Evolutionary conservation across 345 rosid genomes (phyloP), one percentile per base, ranked within the genome.

Genomic region (Pugionium cornutum): DNA sequence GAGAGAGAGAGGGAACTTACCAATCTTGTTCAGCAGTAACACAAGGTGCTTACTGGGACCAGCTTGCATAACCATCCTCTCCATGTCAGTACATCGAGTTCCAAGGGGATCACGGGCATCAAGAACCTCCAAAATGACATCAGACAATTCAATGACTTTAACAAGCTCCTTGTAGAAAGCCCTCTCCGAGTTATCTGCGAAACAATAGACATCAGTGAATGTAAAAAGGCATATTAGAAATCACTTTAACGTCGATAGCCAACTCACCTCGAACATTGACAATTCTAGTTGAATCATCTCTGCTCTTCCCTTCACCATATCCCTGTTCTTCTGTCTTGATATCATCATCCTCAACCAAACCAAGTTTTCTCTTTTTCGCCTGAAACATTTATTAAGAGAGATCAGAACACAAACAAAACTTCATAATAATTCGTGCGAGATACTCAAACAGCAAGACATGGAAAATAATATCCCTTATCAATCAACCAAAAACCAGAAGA

Each of bases 61-160:
- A 0, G 92, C 78, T 75, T 76, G 89, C 83, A 79, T 76, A 76
- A 94, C 99, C 92, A 94, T 83, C 66, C 81, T 88, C 78, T 94
- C 99, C 97, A 94, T 88, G 53, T 88, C 99, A 42, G 79, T 76
- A 75, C 99, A 90, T 7, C 97, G 92, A 26, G 95, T 90, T 39
- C 99, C 95, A 32, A 88, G 81, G 27, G 99, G 97, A 76, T 94
- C 99, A 42, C 97, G 81, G 1, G 96, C 95, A 80, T 94, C 97
- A 50, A 94, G 87, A 74, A 94, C 92, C 83, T 94, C 99, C 76
- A 94, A 45, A 73, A 90, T 88, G 73, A 94, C 97, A 81, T 94
- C 97, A 3, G 97, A 90, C 64, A 78, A 79, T 71, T 90, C 99
- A 58, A 90, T 80, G 33, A 94, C 99, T 70, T 87, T 94, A 57